A percentile compares a stretch with the other conserved stretches of the same genome.
phyloP scores from a whole-genome alignment of 75 land plant genomes.

The Cryptomeria japonica region DNA sequence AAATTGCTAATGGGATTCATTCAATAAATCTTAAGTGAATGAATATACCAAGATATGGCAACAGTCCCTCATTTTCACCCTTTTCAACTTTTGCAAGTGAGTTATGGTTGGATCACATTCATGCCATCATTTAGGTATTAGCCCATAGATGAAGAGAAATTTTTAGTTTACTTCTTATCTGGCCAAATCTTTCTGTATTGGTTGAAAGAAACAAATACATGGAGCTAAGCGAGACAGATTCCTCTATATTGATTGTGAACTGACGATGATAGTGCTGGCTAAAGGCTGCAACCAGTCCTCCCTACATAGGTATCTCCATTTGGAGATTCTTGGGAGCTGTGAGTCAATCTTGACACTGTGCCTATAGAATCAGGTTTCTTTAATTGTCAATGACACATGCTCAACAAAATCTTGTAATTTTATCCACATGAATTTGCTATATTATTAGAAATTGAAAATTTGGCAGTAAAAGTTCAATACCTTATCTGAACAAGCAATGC shows the following conservation, averaged over 20 bases:
- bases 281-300: background rate
- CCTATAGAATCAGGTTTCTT: background rate
- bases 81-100: background rate
- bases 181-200: background rate
- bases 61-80: background rate
- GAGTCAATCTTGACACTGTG: background rate
- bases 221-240: background rate
- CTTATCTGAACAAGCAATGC: background rate
- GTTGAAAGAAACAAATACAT: background rate
- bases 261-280: background rate
- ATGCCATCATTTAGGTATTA: background rate
- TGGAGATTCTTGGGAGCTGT: background rate
- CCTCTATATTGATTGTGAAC: background rate
- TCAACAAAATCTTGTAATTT: background rate
- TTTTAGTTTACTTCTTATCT: background rate
- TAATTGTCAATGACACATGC: background rate
- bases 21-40: slow-evolving; percentile 35
- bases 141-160: background rate
- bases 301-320: background rate
- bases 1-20: slow-evolving; percentile 43
- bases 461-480: background rate
- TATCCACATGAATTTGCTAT: background rate
- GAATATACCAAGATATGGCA: background rate
- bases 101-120: background rate
- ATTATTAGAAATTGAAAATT: background rate